Percentiles rank a stretch among this genome's conserved stretches.
These are phyloP conservation scores for Pyrenopolyporus hunteri DNA, from an alignment of 495 filamentous ascomycete species.

Conservation along the genomic window DNA sequence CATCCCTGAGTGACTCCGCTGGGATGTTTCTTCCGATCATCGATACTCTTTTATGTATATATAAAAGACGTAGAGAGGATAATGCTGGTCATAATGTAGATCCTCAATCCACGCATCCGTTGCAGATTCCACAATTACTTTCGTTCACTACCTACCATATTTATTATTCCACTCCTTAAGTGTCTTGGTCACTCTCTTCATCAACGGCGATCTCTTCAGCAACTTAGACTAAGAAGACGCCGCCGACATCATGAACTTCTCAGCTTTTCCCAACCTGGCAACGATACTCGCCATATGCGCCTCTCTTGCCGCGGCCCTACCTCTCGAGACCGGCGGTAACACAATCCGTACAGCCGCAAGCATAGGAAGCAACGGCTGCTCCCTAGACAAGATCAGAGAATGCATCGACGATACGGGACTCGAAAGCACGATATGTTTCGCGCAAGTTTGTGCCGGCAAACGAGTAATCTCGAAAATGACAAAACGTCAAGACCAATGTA, in stretches of 20 bases:
- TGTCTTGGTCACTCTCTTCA: conserved; percentile 16
- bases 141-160: conserved; percentile 25
- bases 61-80: conserved; percentile 29
- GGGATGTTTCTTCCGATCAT: conserved; percentile 18
- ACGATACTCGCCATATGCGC: conserved; percentile 17
- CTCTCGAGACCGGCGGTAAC: conserved; percentile 6
- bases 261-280: conserved; percentile 12
- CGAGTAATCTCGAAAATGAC: background rate
- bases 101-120: conserved; percentile 22
- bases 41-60: conserved; percentile 10
- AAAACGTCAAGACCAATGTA: conserved; percentile 36
- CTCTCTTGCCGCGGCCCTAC: conserved; percentile 13
- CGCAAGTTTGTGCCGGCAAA: conserved; percentile 21
- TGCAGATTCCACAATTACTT: conserved; percentile 20
- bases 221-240: background rate
- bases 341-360: background rate
- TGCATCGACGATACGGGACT: conserved; percentile 32
- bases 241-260: conserved; percentile 22
- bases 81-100: conserved; percentile 23
- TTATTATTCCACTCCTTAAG: conserved; percentile 4
- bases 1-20: conserved; percentile 1
- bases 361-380: conserved; percentile 11
- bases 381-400: conserved; percentile 20
- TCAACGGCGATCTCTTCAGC: conserved; percentile 13
- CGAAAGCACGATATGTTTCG: conserved; percentile 34